These are phyloP conservation scores for Sonneratia alba DNA, from an alignment of 345 rosid genomes.

Conservation along the genomic window DNA sequence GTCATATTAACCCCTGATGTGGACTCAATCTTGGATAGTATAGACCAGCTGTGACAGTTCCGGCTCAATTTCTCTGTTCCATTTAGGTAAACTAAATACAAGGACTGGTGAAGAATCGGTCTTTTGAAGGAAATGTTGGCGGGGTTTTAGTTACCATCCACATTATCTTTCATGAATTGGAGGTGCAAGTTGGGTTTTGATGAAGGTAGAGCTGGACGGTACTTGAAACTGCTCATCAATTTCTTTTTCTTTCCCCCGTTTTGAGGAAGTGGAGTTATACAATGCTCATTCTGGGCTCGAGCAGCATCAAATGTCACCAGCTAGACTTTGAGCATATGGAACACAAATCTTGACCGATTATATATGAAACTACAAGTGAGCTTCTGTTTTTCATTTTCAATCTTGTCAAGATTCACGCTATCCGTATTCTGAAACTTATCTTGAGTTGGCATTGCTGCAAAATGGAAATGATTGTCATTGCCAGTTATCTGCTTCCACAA, in stretches of 20 bases:
- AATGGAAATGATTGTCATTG: no score
- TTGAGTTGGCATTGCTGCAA: no score
- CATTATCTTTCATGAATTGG: neutral
- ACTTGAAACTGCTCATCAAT: neutral
- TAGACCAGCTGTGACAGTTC: conserved; percentile 7
- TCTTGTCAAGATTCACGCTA: no score
- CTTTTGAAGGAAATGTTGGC: neutral
- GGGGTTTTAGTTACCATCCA: neutral
- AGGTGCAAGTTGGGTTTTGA: neutral
- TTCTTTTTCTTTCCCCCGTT: no score
- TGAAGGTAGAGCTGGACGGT: neutral
- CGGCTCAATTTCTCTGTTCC: neutral
- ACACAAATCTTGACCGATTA: neutral
- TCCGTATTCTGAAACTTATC: no score
- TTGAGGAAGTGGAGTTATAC: neutral
- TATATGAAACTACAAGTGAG: neutral
- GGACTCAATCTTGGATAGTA: conserved; percentile 37
- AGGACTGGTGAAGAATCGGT: neutral
- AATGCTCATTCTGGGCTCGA: no score
- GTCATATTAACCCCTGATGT: conserved; percentile 59
- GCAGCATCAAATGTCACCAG: neutral
- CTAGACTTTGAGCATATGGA: neutral
- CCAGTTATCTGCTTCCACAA: no score
- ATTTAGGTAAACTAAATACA: neutral
- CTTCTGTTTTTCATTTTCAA: neutral